Conservation (phyloP, 768 basidiomycete genomes). For the Suillus plorans region DNA sequence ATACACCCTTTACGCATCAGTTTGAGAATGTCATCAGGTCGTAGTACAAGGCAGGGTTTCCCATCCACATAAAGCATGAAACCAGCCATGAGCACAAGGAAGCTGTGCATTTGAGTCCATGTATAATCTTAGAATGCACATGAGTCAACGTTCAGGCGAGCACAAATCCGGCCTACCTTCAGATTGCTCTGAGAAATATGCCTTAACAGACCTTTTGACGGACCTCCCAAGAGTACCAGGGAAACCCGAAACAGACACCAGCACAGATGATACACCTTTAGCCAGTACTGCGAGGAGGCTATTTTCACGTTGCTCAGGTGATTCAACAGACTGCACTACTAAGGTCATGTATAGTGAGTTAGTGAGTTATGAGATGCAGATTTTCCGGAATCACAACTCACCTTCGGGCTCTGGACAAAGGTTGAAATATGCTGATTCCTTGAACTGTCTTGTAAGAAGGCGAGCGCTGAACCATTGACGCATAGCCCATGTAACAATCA, state of each 20-base stretch:
- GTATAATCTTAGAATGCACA: no score
- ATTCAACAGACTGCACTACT: background rate
- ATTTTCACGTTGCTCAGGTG: background rate
- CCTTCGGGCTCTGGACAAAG: background rate
- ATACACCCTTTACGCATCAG: no score
- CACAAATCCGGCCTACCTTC: no score
- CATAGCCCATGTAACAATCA: conserved; percentile 20
- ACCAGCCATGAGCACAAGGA: no score
- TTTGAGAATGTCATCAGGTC: no score
- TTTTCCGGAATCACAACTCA: background rate
- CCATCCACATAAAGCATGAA: no score
- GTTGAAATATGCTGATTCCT: background rate
- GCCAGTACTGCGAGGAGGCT: background rate
- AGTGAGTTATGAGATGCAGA: background rate
- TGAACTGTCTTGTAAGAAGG: background rate
- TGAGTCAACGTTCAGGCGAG: no score
- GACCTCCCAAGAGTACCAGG: background rate
- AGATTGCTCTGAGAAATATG: background rate
- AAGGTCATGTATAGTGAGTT: background rate
- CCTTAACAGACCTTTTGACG: background rate
- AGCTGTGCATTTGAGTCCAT: no score
- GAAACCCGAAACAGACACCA: background rate
- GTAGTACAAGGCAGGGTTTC: no score
- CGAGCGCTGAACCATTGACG: conserved; percentile 19
- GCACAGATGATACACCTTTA: background rate